Conservation (phyloP, 177 flowering plant genomes). For the Vitis hybrid region DNA sequence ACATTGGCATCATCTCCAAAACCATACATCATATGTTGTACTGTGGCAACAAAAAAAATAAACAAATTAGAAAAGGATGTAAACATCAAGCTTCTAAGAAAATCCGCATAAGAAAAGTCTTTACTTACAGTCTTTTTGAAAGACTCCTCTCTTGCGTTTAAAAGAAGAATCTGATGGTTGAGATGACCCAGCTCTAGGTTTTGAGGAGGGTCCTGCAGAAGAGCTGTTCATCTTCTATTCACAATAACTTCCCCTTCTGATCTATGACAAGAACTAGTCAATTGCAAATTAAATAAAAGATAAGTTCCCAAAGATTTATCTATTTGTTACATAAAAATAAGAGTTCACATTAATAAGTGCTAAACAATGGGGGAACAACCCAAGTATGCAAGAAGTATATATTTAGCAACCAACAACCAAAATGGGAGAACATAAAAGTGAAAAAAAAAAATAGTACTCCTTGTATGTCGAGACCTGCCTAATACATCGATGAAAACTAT, state of each 20-base stretch:
- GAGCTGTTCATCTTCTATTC: slow-evolving; percentile 47
- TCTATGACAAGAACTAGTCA: background rate
- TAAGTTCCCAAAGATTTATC: no score
- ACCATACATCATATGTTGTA: slow-evolving; percentile 99
- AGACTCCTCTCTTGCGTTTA: slow-evolving; percentile 86
- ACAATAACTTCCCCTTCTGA: background rate
- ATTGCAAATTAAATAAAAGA: no score
- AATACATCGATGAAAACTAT: no score
- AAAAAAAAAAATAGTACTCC: no score
- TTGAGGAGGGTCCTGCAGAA: slow-evolving; percentile 48
- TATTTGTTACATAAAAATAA: no score
- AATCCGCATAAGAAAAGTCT: background rate
- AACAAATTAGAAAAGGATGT: slow-evolving; percentile 1
- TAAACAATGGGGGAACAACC: no score
- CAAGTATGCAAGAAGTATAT: no score
- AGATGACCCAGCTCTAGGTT: slow-evolving; percentile 56
- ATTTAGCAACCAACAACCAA: no score
- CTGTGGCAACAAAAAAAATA: slow-evolving; percentile 34
- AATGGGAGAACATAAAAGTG: no score
- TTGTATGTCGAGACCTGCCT: no score
- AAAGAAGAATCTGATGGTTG: slow-evolving; percentile 67
- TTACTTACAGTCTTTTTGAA: slow-evolving; percentile 81
- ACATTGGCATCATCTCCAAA: slow-evolving; percentile 88
- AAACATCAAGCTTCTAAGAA: slow-evolving; percentile 1
- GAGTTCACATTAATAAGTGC: no score